Percentiles rank a stretch among this genome's conserved stretches.
Evolutionary conservation across 2,329 filamentous ascomycete species (phyloP).

Genomic region (Clonostachys solani): DNA sequence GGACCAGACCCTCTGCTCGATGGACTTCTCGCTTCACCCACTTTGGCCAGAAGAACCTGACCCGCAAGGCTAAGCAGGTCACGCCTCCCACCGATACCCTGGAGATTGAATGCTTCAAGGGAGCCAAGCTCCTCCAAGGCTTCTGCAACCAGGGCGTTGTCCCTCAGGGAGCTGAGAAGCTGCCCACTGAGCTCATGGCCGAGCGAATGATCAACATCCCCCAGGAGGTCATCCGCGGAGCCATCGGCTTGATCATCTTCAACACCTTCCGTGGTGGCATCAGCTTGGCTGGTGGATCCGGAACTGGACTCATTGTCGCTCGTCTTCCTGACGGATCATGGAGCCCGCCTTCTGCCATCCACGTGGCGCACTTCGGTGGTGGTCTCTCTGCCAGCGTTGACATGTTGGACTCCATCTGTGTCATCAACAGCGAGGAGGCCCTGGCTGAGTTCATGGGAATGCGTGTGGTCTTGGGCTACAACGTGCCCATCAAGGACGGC

Average conservation of each 20-base stretch:
- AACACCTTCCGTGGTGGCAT: slow-evolving; percentile 65
- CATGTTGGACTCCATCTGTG: slow-evolving; percentile 84
- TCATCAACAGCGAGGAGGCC: slow-evolving; percentile 76
- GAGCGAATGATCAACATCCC: slow-evolving; percentile 51
- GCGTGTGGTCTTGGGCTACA: slow-evolving; percentile 72
- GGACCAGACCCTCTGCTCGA: slow-evolving; percentile 1
- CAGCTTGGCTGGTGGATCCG: slow-evolving; percentile 61
- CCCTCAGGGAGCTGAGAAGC: slow-evolving; percentile 15
- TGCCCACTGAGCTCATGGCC: not conserved
- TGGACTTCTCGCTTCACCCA: slow-evolving; percentile 23
- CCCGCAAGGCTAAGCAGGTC: slow-evolving; percentile 77
- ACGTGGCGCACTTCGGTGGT: slow-evolving; percentile 74
- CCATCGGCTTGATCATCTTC: slow-evolving; percentile 68
- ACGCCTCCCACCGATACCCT: slow-evolving; percentile 83
- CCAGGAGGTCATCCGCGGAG: slow-evolving; percentile 56
- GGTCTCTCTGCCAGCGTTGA: slow-evolving; percentile 80
- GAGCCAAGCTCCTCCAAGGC: slow-evolving; percentile 74
- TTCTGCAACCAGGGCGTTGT: slow-evolving; percentile 76
- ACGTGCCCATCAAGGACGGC: slow-evolving; percentile 70
- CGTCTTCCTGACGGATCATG: slow-evolving; percentile 62
- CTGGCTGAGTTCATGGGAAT: slow-evolving; percentile 73
- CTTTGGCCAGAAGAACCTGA: slow-evolving; percentile 49
- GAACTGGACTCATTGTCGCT: slow-evolving; percentile 61
- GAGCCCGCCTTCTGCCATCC: slow-evolving; percentile 79
- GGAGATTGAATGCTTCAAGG: slow-evolving; percentile 89